Conservation (phyloP, 495 filamentous ascomycete species). For the Oidiodendron maius region DNA sequence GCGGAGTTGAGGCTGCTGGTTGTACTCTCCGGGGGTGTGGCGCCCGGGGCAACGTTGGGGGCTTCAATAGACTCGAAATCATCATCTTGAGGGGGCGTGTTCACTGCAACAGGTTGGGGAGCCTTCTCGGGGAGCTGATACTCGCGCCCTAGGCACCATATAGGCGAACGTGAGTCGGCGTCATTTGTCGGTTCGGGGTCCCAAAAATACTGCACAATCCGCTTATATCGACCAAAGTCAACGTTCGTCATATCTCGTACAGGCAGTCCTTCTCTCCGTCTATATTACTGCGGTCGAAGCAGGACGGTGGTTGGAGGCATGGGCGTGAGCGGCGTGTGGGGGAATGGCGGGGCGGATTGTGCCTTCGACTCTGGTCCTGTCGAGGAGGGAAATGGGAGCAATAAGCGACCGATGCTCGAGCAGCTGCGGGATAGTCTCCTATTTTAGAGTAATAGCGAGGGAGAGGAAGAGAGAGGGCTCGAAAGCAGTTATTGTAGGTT, state of each 20-base stretch:
- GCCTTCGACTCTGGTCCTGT: not conserved
- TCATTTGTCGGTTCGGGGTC: slow-evolving; percentile 90
- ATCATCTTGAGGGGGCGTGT: slow-evolving; percentile 4
- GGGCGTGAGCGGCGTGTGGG: slow-evolving; percentile 1
- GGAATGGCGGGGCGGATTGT: not conserved
- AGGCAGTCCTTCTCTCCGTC: not conserved
- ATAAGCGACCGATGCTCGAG: not conserved
- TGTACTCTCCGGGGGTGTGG: slow-evolving; percentile 36
- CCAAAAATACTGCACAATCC: slow-evolving; percentile 90
- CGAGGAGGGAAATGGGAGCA: not conserved
- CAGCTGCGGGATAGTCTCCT: not conserved
- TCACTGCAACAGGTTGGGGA: not conserved
- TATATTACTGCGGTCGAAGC: not conserved
- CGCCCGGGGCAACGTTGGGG: slow-evolving; percentile 14
- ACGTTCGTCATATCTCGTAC: slow-evolving; percentile 45
- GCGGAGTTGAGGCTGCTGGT: slow-evolving; percentile 40
- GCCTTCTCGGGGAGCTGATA: slow-evolving; percentile 39
- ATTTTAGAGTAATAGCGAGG: not conserved
- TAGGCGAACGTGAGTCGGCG: slow-evolving; percentile 54
- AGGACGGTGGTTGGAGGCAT: not conserved
- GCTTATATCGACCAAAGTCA: slow-evolving; percentile 64
- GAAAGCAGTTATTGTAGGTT: too few species aligned
- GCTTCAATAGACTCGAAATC: not conserved
- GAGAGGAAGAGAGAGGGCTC: too few species aligned
- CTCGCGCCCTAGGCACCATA: slow-evolving; percentile 84